Base-by-base conservation (phyloP, 495 filamentous ascomycete genomes). In the Mytilinidion resinicola region DNA sequence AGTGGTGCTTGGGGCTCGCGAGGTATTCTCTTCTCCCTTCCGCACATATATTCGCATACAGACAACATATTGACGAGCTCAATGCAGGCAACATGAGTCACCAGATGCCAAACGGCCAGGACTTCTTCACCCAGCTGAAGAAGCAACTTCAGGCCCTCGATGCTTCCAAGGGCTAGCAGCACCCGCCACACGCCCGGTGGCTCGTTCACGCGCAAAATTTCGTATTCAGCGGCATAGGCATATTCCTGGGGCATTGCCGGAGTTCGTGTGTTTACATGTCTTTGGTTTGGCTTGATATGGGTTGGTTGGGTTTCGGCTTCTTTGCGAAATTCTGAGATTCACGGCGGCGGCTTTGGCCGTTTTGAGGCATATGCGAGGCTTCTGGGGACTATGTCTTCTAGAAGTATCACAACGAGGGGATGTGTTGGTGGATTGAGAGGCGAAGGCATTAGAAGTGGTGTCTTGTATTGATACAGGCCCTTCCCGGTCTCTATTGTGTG, bases 1-100 rank as follows among this genome's bases (percentile, higher is more conserved):
- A 57, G 55, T 53, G 63, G 63, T 17, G 63, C 56, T 37, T 66
- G 63, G 63, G 56, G 63, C 46, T 61, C 63, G 1, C 51, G 56
- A 62, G 59, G 63, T 55, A 56, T 12, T 55, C 39, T 4, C 44
- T 30, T 54, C 54, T 30, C 34, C 8, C n/a, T n/a, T n/a, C 19
- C 17, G 9, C 14, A 14, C 19, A 30, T 15, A 39, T 43, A 36
- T 6, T n/a, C n/a, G n/a, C 10, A 37, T 30, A 14, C 4, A 14
- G 15, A 19, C n/a, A 51, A n/a, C 4, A 47, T n/a, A 21, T 19
- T 36, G 9, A 36, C 17, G 47, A n/a, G 6, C 39, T 38, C 30
- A 46, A 30, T 30, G 19, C 57, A 64, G 62, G 62, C 47, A 60
- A 54, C 17, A 61, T 65, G 59, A 42, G 44, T n/a, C 63, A 66